A percentile compares a stretch with the other conserved stretches of the same genome.
phyloP scores from a whole-genome alignment of 805 yeast genomes.

The Saccharomyces mikatae region DNA sequence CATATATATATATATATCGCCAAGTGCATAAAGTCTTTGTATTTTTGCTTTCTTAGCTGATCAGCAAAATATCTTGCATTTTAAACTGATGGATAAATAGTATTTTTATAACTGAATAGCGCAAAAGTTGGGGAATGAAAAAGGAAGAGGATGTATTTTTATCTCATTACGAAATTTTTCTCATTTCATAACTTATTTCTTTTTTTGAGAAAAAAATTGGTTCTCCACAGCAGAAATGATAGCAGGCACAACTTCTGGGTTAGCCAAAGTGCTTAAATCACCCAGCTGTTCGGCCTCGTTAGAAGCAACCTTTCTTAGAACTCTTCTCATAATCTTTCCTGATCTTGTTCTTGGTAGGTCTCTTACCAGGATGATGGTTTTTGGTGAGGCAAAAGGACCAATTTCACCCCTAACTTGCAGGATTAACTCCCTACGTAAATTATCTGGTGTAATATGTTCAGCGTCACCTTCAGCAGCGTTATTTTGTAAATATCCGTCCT shows the following conservation, averaged over 20 bases:
- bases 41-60: background rate
- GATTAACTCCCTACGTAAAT: constrained; percentile 63
- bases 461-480: constrained; percentile 22
- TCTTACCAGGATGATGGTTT: constrained; percentile 51
- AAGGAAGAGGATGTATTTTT: background rate
- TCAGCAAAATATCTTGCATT: background rate
- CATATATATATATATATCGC: background rate
- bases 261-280: constrained; percentile 76
- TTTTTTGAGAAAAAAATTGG: constrained; percentile 28
- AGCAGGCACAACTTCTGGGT: constrained; percentile 75
- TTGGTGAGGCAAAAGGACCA: constrained; percentile 65
- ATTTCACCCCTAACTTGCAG: constrained; percentile 86
- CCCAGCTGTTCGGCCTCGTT: constrained; percentile 88
- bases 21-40: constrained; percentile 1
- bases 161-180: background rate
- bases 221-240: constrained; percentile 59
- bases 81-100: background rate
- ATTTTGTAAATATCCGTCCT: constrained; percentile 33
- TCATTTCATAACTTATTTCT: constrained; percentile 5
- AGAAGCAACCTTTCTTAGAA: constrained; percentile 78
- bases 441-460: constrained; percentile 23
- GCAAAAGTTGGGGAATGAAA: background rate
- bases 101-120: background rate
- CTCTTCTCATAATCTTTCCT: constrained; percentile 95
- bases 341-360: constrained; percentile 95